phyloP scores from a whole-genome alignment of 768 basidiomycete species.

The Melanogaster broomeanus region DNA sequence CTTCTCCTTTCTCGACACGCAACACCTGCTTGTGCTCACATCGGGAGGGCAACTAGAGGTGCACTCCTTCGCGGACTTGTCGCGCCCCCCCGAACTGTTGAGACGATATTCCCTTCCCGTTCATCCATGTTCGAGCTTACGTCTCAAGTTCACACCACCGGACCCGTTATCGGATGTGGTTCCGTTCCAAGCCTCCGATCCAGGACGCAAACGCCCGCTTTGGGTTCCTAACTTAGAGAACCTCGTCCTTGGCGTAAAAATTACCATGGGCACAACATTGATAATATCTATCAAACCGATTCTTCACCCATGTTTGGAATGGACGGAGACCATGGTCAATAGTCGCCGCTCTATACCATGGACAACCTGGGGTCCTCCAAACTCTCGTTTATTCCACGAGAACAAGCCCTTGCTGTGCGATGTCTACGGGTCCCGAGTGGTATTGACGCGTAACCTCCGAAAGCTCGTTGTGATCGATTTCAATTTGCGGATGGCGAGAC shows the following conservation, averaged over 20 bases:
- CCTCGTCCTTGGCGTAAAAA: not conserved
- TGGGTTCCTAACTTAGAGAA: not conserved
- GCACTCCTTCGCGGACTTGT: not conserved
- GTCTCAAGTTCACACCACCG: not conserved
- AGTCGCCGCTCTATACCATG: not conserved
- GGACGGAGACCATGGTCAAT: not conserved
- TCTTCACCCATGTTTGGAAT: not conserved
- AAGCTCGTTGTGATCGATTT: constrained; percentile 1
- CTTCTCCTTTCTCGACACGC: constrained; percentile 5
- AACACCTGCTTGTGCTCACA: not conserved
- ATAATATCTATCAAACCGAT: not conserved
- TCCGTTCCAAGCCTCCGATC: not conserved
- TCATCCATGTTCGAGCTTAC: not conserved
- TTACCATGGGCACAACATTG: not conserved
- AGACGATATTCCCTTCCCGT: not conserved
- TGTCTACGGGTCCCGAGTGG: constrained; percentile 3
- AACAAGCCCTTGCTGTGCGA: not conserved
- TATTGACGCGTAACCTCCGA: not conserved
- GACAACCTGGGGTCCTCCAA: not conserved
- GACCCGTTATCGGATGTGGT: not conserved
- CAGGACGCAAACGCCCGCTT: not conserved
- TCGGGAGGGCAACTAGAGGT: not conserved
- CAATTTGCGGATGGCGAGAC: not conserved
- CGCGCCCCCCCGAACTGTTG: not conserved
- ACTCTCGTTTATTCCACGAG: not conserved